phyloP scores from a whole-genome alignment of 306 rosid genomes.

The Ceratonia siliqua region DNA sequence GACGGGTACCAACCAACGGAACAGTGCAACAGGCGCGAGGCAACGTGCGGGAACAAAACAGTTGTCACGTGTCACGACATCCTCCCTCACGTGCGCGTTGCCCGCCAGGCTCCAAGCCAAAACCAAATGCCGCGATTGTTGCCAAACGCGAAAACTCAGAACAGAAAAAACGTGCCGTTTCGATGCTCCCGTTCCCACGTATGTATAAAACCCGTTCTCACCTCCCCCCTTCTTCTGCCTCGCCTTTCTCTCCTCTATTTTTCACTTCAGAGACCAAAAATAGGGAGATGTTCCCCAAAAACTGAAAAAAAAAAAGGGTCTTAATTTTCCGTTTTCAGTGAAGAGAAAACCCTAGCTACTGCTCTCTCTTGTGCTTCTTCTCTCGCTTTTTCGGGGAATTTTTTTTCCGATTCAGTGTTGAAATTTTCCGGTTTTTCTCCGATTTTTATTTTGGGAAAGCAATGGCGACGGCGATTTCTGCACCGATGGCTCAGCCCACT shows the following conservation, averaged over 20 bases:
- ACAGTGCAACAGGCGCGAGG: not conserved
- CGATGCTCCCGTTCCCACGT: not conserved
- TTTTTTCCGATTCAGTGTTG: not conserved
- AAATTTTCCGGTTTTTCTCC: not conserved
- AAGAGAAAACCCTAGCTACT: not conserved
- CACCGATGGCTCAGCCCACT: constrained; percentile 28
- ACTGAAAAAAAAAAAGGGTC: not conserved
- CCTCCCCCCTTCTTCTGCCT: not conserved
- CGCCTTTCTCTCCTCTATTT: not conserved
- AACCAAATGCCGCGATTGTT: constrained; percentile 7
- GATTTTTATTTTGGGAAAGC: not conserved
- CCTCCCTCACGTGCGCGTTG: not conserved
- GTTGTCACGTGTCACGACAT: not conserved
- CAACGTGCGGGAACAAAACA: not conserved
- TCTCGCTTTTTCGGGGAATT: not conserved
- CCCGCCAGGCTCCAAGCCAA: too few species aligned
- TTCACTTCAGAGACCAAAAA: not conserved
- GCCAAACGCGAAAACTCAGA: too few species aligned
- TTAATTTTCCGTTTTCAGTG: not conserved
- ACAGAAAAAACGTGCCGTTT: not conserved
- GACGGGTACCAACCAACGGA: not conserved
- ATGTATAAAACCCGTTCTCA: not conserved
- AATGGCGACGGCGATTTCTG: constrained; percentile 45
- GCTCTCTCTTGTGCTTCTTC: not conserved
- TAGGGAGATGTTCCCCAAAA: not conserved